phyloP scores from a whole-genome alignment of 768 basidiomycete species.

The Auricularia heimuer region DNA sequence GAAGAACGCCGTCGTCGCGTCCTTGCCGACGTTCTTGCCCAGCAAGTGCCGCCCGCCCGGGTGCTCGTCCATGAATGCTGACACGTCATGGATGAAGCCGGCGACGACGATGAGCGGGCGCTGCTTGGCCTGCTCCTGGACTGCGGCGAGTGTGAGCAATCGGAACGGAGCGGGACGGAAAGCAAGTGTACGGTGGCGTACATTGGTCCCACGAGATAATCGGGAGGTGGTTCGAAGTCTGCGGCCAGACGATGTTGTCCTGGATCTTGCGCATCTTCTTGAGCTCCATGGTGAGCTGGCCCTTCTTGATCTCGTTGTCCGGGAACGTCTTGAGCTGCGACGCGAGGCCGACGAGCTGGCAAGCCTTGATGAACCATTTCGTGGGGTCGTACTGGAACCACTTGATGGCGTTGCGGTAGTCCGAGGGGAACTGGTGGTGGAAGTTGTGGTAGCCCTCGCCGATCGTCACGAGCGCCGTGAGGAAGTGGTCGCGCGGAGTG shows the following conservation, averaged over 20 bases:
- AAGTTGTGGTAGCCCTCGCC: slow-evolving; percentile 99
- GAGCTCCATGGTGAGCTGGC: slow-evolving; percentile 88
- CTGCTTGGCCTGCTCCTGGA: slow-evolving; percentile 68
- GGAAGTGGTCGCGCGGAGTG: slow-evolving; percentile 78
- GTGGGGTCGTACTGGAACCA: slow-evolving; percentile 93
- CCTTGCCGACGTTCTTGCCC: slow-evolving; percentile 77
- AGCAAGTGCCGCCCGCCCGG: slow-evolving; percentile 84
- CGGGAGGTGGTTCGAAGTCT: slow-evolving; percentile 61
- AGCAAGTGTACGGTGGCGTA: slow-evolving; percentile 23
- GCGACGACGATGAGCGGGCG: slow-evolving; percentile 80
- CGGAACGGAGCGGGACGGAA: not conserved
- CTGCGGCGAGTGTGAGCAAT: slow-evolving; percentile 25
- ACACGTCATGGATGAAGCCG: slow-evolving; percentile 88
- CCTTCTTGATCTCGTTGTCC: slow-evolving; percentile 71
- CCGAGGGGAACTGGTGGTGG: slow-evolving; percentile 96
- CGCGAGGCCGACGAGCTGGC: slow-evolving; percentile 52
- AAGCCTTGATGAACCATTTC: slow-evolving; percentile 79
- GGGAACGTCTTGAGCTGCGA: slow-evolving; percentile 60
- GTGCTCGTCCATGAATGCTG: slow-evolving; percentile 79
- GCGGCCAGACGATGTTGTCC: slow-evolving; percentile 72
- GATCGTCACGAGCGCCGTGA: slow-evolving; percentile 84
- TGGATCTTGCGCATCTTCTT: slow-evolving; percentile 76
- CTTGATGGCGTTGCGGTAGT: slow-evolving; percentile 92
- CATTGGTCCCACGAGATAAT: slow-evolving; percentile 83
- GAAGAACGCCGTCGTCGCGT: slow-evolving; percentile 90